Conservation (phyloP, 2,329 filamentous ascomycete genomes). For the Paradendryphiella salina region DNA sequence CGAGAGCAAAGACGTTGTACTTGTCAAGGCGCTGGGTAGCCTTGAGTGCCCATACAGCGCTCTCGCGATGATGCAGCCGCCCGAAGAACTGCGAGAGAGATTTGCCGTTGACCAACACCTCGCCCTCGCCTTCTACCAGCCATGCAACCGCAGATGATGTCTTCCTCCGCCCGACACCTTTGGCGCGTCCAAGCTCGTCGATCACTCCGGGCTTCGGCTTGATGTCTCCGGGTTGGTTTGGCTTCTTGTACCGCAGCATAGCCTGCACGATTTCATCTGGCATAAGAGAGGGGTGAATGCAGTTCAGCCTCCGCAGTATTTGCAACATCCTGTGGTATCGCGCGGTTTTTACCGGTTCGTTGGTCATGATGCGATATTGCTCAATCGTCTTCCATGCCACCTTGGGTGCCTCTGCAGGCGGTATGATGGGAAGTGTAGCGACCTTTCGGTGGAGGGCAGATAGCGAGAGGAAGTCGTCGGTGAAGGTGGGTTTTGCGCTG, state of each 20-base stretch:
- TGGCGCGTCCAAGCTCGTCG: slow-evolving; percentile 76
- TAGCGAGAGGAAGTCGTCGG: slow-evolving; percentile 77
- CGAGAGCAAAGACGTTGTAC: slow-evolving; percentile 92
- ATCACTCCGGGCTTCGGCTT: slow-evolving; percentile 65
- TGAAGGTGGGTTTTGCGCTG: slow-evolving; percentile 80
- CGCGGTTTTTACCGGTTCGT: slow-evolving; percentile 58
- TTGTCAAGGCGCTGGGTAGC: slow-evolving; percentile 83
- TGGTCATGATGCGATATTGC: slow-evolving; percentile 66
- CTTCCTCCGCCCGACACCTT: slow-evolving; percentile 85
- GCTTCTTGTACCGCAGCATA: slow-evolving; percentile 71
- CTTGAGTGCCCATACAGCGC: slow-evolving; percentile 87
- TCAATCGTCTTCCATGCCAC: slow-evolving; percentile 79
- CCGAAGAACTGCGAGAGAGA: slow-evolving; percentile 80
- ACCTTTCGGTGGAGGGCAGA: slow-evolving; percentile 73
- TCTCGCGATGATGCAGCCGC: slow-evolving; percentile 90
- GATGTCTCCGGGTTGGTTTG: slow-evolving; percentile 71
- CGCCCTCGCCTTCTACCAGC: slow-evolving; percentile 89
- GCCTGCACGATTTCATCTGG: slow-evolving; percentile 69
- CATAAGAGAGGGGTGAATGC: slow-evolving; percentile 77
- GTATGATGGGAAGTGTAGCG: slow-evolving; percentile 69
- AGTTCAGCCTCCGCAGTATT: slow-evolving; percentile 77
- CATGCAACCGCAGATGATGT: slow-evolving; percentile 81
- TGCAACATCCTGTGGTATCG: slow-evolving; percentile 78
- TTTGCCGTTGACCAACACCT: slow-evolving; percentile 88
- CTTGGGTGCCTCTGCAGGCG: slow-evolving; percentile 67